phyloP scores from a whole-genome alignment of 2,329 filamentous ascomycete species.

The Penicillium sp. region DNA sequence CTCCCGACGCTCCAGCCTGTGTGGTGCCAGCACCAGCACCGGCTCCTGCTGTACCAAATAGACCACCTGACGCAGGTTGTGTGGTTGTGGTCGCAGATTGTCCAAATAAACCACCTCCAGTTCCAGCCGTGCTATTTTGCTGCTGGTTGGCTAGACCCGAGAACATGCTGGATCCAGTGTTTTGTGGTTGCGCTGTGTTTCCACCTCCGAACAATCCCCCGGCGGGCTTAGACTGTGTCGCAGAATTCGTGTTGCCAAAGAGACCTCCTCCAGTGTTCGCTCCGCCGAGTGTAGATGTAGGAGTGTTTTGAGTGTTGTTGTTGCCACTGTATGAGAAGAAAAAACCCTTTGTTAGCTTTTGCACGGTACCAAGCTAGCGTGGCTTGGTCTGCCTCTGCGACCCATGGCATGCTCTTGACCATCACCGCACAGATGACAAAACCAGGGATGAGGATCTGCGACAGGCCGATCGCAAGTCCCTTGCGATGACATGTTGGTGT shows the following conservation, averaged over 20 bases:
- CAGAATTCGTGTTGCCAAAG: constrained; percentile 34
- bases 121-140: constrained; percentile 29
- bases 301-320: constrained; percentile 32
- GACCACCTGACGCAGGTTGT: constrained; percentile 30
- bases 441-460: constrained; percentile 4
- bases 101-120: constrained; percentile 37
- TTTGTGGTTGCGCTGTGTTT: constrained; percentile 32
- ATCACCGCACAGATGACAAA: neutral
- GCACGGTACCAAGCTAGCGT: neutral
- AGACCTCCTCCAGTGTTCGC: constrained; percentile 34
- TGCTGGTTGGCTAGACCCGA: constrained; percentile 34
- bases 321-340: constrained; percentile 27
- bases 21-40: constrained; percentile 4
- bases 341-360: constrained; percentile 21
- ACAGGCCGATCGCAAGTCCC: neutral
- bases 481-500: neutral
- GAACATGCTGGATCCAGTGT: constrained; percentile 39
- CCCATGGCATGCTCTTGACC: neutral
- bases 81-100: constrained; percentile 30
- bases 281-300: constrained; percentile 32
- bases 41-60: constrained; percentile 5
- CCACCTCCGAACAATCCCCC: constrained; percentile 38
- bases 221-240: constrained; percentile 37
- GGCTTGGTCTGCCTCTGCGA: neutral
- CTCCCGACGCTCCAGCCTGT: no score